A percentile compares a stretch with the other conserved stretches of the same genome.
Evolutionary conservation across 2,329 filamentous ascomycete genomes (phyloP).

Genomic region (Diaporthe ampelina): DNA sequence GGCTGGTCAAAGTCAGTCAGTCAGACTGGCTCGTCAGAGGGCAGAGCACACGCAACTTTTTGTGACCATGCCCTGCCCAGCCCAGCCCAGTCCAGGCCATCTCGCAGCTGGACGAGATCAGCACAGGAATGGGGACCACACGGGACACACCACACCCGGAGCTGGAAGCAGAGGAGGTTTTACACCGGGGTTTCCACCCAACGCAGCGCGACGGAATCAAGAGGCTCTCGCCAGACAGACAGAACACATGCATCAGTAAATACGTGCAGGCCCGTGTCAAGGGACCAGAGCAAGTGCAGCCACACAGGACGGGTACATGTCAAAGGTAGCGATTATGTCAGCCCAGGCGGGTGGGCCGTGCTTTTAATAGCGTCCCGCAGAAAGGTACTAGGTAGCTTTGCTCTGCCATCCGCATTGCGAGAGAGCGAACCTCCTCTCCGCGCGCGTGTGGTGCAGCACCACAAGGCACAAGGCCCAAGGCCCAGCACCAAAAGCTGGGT

Average conservation of each 20-base stretch:
- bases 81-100: slow-evolving; percentile 21
- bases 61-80: slow-evolving; percentile 21
- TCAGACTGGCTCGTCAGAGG: slow-evolving; percentile 10
- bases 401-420: slow-evolving; percentile 30
- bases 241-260: neutral
- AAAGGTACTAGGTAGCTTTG: slow-evolving; percentile 12
- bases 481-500: slow-evolving; percentile 38
- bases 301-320: neutral
- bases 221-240: neutral
- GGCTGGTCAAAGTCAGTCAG: slow-evolving; percentile 4
- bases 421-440: slow-evolving; percentile 32
- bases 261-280: neutral
- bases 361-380: slow-evolving; percentile 31
- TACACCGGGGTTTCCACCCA: neutral
- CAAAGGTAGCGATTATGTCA: slow-evolving; percentile 36
- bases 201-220: neutral
- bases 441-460: slow-evolving; percentile 28
- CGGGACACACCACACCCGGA: slow-evolving; percentile 6
- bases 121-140: slow-evolving; percentile 22
- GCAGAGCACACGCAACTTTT: neutral
- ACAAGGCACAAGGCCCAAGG: slow-evolving; percentile 34
- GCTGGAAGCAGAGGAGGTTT: neutral
- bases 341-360: slow-evolving; percentile 19
- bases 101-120: slow-evolving; percentile 30
- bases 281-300: neutral